Evolutionary conservation across 1,139 yeast species (phyloP).

Genomic region (Kodamaea arcana): DNA sequence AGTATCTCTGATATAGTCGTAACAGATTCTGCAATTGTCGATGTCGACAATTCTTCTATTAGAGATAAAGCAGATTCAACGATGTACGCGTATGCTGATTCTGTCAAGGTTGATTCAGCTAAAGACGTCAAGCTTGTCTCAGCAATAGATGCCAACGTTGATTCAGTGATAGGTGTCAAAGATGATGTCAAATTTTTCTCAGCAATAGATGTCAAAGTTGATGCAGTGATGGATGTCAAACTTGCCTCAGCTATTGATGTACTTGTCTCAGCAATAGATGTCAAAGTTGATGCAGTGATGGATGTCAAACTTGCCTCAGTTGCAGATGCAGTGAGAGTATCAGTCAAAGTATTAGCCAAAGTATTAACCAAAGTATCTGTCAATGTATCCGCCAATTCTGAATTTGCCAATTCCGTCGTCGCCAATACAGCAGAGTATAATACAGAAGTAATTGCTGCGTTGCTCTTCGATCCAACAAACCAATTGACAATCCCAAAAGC

Average conservation of each 20-base stretch:
- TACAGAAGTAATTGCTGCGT: background rate
- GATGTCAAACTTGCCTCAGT: background rate
- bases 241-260: slow-evolving; percentile 2
- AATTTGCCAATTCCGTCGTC: too few relatives aligned
- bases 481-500: slow-evolving; percentile 37
- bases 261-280: background rate
- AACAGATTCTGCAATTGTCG: too few relatives aligned
- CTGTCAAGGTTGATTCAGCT: background rate
- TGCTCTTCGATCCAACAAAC: slow-evolving; percentile 6
- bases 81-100: too few relatives aligned
- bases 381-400: too few relatives aligned
- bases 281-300: background rate
- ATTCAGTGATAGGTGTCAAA: background rate
- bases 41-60: too few relatives aligned
- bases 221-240: slow-evolving; percentile 3
- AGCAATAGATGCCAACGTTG: background rate
- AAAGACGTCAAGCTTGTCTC: background rate
- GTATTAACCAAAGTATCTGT: too few relatives aligned
- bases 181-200: background rate
- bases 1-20: too few relatives aligned
- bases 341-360: too few relatives aligned
- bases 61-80: too few relatives aligned
- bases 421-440: background rate
- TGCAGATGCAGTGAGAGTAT: too few relatives aligned
- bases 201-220: background rate